Evolutionary conservation across 2,329 filamentous ascomycete genomes (phyloP), one percentile per base, ranked within the genome.

Genomic region (Pyricularia sp.): DNA sequence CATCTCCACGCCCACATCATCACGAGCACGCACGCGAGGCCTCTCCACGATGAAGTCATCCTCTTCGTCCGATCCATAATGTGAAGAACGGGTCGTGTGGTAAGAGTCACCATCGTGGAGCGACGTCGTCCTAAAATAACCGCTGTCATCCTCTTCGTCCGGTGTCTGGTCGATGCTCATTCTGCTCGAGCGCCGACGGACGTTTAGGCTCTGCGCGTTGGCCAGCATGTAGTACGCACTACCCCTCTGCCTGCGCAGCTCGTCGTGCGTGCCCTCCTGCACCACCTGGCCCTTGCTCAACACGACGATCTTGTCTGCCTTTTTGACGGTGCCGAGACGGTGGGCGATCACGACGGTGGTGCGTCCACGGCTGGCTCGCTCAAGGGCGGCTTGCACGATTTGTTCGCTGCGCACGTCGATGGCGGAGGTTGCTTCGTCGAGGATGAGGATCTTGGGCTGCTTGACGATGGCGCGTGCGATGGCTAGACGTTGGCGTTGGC

Each of bases 371-470:
- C 85, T 86, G 0, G 88, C 81, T n/a, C 80, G 78, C 70, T 84
- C 82, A 20, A 88, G 78, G 0, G 85, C 85, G 33, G 80, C 77
- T 72, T 88, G 86, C 0, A 88, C 86, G 33, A 84, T 79, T 30
- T 79, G 75, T 64, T 82, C 80, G 10, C 79, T 78, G 10, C 76
- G 73, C 1, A 78, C 76, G 42, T 81, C 79, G 36, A 82, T 74
- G 0, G 88, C 85, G 20, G 84, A 86, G 0, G 89, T 91, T 0
- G 88, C 88, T 77, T 91, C 89, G 71, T 91, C 86, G 23, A 89
- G 80, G 9, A 92, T 85, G 1, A 92, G 79, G 67, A 92, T 88
- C 1, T 81, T 81, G 0, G 88, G 85, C 71, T 86, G 78, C 65
- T 84, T 84, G 63, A 90, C 79, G 68, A 90, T 87, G 59, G 84